Conservation (phyloP, 495 filamentous ascomycete genomes). For the Aspergillus conjunctus region DNA sequence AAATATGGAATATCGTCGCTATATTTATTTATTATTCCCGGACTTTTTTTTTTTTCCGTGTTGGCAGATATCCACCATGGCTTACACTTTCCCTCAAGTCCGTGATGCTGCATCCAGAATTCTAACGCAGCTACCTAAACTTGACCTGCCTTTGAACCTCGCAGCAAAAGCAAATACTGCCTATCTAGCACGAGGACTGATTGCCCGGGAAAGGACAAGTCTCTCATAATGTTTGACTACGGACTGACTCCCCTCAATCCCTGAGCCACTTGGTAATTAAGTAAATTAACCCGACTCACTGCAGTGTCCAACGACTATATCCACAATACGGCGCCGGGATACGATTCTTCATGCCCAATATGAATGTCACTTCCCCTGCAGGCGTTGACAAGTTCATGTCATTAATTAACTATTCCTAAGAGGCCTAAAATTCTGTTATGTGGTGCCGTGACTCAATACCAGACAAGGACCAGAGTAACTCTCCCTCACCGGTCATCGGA, state of each 20-base stretch:
- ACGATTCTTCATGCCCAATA: constrained; percentile 21
- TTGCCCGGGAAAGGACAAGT: too few relatives aligned
- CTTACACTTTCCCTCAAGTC: too few relatives aligned
- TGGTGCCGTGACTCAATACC: not conserved
- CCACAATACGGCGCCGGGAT: not conserved
- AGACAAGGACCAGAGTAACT: not conserved
- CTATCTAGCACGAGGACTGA: too few relatives aligned
- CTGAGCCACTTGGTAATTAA: too few relatives aligned
- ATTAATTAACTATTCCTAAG: not conserved
- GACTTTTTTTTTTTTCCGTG: not conserved
- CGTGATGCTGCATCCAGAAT: too few relatives aligned
- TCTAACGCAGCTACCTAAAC: too few relatives aligned
- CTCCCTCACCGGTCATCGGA: not conserved
- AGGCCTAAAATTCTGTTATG: not conserved
- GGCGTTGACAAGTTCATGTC: not conserved
- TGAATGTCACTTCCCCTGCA: constrained; percentile 11
- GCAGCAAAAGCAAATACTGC: too few relatives aligned
- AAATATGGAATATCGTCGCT: not conserved
- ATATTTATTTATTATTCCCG: not conserved
- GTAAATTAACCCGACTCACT: not conserved
- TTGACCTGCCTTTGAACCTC: too few relatives aligned
- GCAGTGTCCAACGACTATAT: not conserved
- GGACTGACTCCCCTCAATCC: too few relatives aligned
- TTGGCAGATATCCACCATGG: not conserved
- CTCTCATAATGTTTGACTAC: too few relatives aligned